Percentiles rank a stretch among this genome's conserved stretches.
Evolutionary conservation across 2,329 filamentous ascomycete species (phyloP).

Genomic region (Zymoseptoria brevis): DNA sequence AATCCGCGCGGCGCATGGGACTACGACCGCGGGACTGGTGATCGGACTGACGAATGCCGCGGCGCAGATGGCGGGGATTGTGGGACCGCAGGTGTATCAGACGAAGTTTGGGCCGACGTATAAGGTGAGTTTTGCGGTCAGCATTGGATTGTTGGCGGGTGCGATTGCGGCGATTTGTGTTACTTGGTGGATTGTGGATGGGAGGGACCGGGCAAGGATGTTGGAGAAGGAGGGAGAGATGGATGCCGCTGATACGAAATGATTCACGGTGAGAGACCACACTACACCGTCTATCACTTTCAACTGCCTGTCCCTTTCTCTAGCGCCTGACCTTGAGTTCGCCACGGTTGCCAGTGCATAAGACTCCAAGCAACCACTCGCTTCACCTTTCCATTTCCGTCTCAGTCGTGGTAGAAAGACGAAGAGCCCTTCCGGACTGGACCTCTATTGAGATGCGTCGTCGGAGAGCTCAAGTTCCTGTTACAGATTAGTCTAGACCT

Average conservation of each 20-base stretch:
- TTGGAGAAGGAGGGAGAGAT: neutral
- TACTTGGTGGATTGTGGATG: conserved; percentile 17
- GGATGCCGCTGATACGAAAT: neutral
- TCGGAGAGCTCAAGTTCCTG: too few species aligned
- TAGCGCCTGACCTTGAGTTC: too few species aligned
- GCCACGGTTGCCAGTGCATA: too few species aligned
- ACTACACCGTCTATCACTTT: too few species aligned
- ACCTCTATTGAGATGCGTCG: too few species aligned
- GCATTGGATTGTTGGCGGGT: conserved; percentile 29
- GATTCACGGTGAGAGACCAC: too few species aligned
- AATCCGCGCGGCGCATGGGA: conserved; percentile 34
- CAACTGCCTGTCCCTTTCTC: too few species aligned
- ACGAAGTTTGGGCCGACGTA: conserved; percentile 35
- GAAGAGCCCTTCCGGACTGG: too few species aligned
- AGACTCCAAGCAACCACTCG: too few species aligned
- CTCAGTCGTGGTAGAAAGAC: too few species aligned
- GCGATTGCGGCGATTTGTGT: conserved; percentile 18
- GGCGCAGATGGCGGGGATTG: conserved; percentile 33
- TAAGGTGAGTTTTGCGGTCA: conserved; percentile 31
- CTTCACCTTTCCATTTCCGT: too few species aligned
- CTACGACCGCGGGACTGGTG: conserved; percentile 33
- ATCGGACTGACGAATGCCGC: conserved; percentile 33
- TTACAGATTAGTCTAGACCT: too few species aligned
- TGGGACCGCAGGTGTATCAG: conserved; percentile 36
- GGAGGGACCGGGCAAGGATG: neutral